Conservation (phyloP, 306 rosid genomes). For the Gastrolobium bilobum region DNA sequence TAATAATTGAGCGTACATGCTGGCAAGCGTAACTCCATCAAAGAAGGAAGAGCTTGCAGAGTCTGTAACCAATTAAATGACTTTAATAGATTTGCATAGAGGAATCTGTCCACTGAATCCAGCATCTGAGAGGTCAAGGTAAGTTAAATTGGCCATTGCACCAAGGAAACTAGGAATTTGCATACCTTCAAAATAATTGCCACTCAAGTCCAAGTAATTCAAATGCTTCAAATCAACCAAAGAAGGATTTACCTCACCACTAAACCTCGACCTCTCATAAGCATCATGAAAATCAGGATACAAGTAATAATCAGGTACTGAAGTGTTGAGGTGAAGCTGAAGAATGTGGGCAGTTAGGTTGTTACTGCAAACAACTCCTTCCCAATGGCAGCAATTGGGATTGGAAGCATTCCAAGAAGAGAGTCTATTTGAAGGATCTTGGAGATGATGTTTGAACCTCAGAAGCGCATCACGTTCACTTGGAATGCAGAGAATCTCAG, state of each 20-base stretch:
- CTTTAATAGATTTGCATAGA: background rate
- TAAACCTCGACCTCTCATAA: background rate
- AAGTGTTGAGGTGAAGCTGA: background rate
- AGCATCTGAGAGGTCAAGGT: background rate
- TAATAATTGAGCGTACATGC: no score
- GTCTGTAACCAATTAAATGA: no score
- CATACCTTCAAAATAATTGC: slow-evolving; percentile 9
- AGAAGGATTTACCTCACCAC: background rate
- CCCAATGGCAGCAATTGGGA: background rate
- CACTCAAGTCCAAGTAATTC: slow-evolving; percentile 17
- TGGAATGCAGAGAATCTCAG: background rate
- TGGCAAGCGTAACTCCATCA: no score
- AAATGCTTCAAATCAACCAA: slow-evolving; percentile 24
- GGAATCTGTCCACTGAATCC: slow-evolving; percentile 16
- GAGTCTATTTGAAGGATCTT: background rate
- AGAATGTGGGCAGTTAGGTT: no score
- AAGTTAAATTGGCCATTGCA: no score
- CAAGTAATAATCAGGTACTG: no score
- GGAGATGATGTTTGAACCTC: background rate
- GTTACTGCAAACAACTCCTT: no score
- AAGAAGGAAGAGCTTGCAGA: no score
- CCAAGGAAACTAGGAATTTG: background rate
- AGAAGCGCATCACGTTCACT: slow-evolving; percentile 29
- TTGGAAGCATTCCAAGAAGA: no score
- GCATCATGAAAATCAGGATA: background rate